Conservation (phyloP, 305 asterid genomes). For the Solanum hybrid region DNA sequence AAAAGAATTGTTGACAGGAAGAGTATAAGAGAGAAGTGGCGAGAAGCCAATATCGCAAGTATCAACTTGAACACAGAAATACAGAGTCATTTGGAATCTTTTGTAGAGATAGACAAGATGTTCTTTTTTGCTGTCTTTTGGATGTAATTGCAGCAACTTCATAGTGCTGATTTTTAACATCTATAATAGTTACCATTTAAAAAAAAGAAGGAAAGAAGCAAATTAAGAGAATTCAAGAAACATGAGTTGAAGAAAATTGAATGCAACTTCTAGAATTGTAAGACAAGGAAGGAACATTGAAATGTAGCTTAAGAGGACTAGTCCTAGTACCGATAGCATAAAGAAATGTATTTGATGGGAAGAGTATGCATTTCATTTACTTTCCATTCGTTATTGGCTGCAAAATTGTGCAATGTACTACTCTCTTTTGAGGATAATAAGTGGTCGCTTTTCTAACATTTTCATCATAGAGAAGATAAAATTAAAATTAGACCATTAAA, state of each 20-base stretch:
- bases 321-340: not conserved
- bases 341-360: not conserved
- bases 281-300: not conserved
- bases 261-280: not conserved
- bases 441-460: not conserved
- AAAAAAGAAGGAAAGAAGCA: not conserved
- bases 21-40: not conserved
- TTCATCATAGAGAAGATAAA: not conserved
- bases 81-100: not conserved
- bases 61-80: not conserved
- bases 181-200: not conserved
- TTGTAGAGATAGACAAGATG: not conserved
- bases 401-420: not conserved
- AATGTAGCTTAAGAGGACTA: not conserved
- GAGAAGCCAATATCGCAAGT: not conserved
- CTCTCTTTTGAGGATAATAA: not conserved
- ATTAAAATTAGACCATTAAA: not conserved
- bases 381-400: not conserved
- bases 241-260: not conserved
- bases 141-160: not conserved
- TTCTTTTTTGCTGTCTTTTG: not conserved
- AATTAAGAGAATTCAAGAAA: not conserved
- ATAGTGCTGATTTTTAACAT: not conserved
- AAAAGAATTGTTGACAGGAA: not conserved
- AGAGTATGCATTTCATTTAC: not conserved